These are phyloP conservation scores for Neophaeococcomyces mojaviensis DNA, from an alignment of 2,329 filamentous ascomycete species.

Conservation along the genomic window DNA sequence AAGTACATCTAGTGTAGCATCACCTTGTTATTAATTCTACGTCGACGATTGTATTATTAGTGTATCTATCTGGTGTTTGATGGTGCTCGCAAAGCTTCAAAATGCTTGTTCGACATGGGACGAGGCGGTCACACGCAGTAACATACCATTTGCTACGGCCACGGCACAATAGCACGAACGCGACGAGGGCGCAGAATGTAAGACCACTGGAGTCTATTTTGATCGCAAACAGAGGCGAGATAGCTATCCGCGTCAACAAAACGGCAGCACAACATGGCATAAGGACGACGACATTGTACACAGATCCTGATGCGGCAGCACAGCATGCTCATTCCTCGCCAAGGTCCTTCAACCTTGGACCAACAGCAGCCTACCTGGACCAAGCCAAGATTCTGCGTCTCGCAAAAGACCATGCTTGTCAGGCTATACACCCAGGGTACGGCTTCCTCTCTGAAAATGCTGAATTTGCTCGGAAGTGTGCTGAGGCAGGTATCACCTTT, in stretches of 20 bases:
- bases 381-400: constrained; percentile 85
- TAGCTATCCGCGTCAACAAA: constrained; percentile 82
- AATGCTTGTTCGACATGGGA: constrained; percentile 2
- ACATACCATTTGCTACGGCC: not conserved
- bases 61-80: not conserved
- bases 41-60: not conserved
- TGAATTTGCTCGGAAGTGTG: constrained; percentile 78
- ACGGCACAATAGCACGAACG: constrained; percentile 1
- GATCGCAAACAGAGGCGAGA: constrained; percentile 95
- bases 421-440: constrained; percentile 92
- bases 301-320: constrained; percentile 75
- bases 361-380: constrained; percentile 81
- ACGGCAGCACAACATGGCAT: constrained; percentile 86
- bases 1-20: too few relatives aligned
- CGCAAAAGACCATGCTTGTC: constrained; percentile 76
- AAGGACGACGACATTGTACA: constrained; percentile 88
- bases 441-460: constrained; percentile 82
- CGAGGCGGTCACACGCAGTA: not conserved
- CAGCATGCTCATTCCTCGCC: constrained; percentile 84
- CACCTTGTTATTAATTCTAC: too few relatives aligned
- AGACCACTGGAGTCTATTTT: constrained; percentile 38
- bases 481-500: constrained; percentile 83
- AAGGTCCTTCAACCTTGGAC: constrained; percentile 74
- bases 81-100: not conserved
- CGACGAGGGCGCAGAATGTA: not conserved